Evolutionary conservation across 2,329 filamentous ascomycete genomes (phyloP).

Genomic region (Cordyceps fumosorosea): DNA sequence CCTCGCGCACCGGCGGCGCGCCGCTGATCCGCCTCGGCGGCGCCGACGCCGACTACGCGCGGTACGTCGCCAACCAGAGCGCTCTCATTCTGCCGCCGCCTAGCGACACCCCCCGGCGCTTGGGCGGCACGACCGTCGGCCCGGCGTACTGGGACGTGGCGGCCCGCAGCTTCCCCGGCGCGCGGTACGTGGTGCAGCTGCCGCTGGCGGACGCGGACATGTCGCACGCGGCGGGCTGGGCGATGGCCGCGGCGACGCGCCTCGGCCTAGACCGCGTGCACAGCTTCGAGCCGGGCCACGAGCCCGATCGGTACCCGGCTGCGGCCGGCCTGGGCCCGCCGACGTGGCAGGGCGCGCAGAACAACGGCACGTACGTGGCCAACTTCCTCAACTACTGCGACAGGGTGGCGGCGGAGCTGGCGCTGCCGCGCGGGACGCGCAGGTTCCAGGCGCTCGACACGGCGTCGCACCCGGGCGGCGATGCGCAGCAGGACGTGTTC

Average conservation of each 20-base stretch:
- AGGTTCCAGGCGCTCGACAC: constrained; percentile 32
- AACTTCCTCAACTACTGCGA: constrained; percentile 29
- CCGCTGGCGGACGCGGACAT: constrained; percentile 29
- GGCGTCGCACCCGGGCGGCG: constrained; percentile 17
- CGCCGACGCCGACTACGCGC: constrained; percentile 30
- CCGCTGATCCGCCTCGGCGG: constrained; percentile 30
- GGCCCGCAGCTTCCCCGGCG: constrained; percentile 23
- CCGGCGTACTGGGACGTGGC: constrained; percentile 28
- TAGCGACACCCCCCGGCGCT: constrained; percentile 25
- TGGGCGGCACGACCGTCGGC: constrained; percentile 29
- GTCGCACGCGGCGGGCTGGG: constrained; percentile 29
- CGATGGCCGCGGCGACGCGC: constrained; percentile 21
- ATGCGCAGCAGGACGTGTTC: constrained; percentile 6
- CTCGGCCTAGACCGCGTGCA: constrained; percentile 28
- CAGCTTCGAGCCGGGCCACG: constrained; percentile 30
- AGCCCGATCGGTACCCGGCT: constrained; percentile 27
- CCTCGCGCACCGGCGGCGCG: constrained; percentile 27
- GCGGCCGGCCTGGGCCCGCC: constrained; percentile 24
- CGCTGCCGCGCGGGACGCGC: constrained; percentile 20
- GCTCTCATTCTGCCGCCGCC: constrained; percentile 26
- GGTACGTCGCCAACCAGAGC: constrained; percentile 25
- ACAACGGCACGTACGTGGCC: constrained; percentile 28
- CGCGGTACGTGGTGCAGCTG: constrained; percentile 29
- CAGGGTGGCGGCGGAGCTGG: constrained; percentile 23
- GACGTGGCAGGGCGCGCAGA: constrained; percentile 26